Base-by-base conservation (phyloP, 768 basidiomycete species). In the Lactifluus rugatus region DNA sequence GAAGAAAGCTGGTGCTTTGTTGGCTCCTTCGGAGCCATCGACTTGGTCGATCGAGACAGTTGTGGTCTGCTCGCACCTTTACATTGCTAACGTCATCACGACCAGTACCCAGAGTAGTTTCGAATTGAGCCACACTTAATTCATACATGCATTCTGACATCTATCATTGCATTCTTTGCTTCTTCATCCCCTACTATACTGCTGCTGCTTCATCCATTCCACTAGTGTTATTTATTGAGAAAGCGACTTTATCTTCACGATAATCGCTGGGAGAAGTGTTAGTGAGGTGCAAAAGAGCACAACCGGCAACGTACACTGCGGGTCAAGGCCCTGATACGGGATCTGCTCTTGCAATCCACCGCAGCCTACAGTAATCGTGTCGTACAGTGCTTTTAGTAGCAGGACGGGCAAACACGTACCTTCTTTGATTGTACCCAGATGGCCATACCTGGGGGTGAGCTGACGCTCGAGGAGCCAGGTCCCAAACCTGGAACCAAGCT, bases 331-430 rank as follows among this genome's bases (percentile, higher is more conserved):
- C 71, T 93, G 90, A 73, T 80, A 75, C 34, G 84, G 84, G 69
- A 93, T 88, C 74, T 90, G 89, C 71, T 93, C 90, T 73, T 81
- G 81, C 56, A 93, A 74, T 52, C 91, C 90, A 67, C 80, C 81
- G 58, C 78, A 83, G 69, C 89, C 82, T 69, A 56, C 14, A 31
- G 64, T 58, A 36, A 11, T 9, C 19, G 16, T 23, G 34, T 17
- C 9, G 10, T 49, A 41, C 19, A 26, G n/a, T 34, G 6, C 16
- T 11, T n/a, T 3, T 11, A 49, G 21, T 13, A 23, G 10, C 10
- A 26, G 54, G 23, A 17, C 19, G 17, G 16, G 54, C 17, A 13
- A n/a, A 31, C 13, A 13, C 66, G 28, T 51, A 69, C 70, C 78
- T 71, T 90, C 87, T 74, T 85, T 87, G 53, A 78, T 79, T 21